Conservation (phyloP, 108 stramenopile species). For the Nannochloropsis granulata region DNA sequence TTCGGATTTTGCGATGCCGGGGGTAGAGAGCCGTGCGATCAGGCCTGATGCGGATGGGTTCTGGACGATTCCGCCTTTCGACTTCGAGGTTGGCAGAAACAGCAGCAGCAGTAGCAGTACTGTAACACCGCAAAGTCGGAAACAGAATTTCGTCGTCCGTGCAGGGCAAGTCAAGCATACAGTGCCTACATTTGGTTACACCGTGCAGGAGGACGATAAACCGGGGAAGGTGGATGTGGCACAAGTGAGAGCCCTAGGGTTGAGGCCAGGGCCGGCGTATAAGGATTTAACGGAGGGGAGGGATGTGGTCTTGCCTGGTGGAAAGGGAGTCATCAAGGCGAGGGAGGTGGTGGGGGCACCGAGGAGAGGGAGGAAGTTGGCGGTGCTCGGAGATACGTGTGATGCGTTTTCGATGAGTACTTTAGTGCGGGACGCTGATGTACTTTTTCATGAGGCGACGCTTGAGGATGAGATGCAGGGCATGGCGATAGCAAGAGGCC, state of each 20-base stretch:
- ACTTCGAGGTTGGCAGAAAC: not conserved
- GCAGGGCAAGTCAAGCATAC: conserved; percentile 87
- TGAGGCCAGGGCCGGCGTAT: not conserved
- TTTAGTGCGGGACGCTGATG: conserved; percentile 13
- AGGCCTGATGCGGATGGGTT: not conserved
- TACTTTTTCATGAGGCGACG: conserved; percentile 38
- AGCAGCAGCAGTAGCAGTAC: not conserved
- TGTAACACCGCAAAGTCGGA: not conserved
- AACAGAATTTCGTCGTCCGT: conserved; percentile 39
- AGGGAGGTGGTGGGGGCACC: not conserved
- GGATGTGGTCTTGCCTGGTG: not conserved
- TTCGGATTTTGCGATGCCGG: not conserved
- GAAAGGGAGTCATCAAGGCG: not conserved
- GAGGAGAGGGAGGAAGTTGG: conserved; percentile 28
- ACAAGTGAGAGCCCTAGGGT: not conserved
- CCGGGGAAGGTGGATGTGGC: conserved; percentile 42
- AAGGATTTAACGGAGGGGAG: not conserved
- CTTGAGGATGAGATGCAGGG: conserved; percentile 1
- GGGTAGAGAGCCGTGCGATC: not conserved
- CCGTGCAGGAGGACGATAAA: conserved; percentile 55
- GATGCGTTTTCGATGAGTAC: conserved; percentile 30
- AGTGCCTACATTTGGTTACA: conserved; percentile 81
- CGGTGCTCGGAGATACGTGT: conserved; percentile 79
- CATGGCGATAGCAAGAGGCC: conserved; percentile 30
- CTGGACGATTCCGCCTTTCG: not conserved